phyloP scores from a whole-genome alignment of 148 eudicot genomes.

The Nepenthes gracilis region DNA sequence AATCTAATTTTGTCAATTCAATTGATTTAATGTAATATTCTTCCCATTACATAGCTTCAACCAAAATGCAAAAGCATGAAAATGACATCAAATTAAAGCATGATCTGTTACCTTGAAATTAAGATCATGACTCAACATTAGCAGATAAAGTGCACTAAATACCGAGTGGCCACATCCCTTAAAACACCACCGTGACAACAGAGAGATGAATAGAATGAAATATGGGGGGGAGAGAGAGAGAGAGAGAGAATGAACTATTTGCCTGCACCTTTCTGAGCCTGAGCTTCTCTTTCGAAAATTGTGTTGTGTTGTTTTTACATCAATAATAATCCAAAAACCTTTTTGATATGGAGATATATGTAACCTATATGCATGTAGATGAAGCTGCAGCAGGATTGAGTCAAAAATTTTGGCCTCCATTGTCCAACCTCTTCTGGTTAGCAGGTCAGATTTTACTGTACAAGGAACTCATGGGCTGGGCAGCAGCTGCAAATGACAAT shows the following conservation, averaged over 20 bases:
- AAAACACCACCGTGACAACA: not conserved
- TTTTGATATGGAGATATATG: too few relatives aligned
- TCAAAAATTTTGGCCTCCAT: not conserved
- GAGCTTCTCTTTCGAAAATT: too few relatives aligned
- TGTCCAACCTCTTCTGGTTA: slow-evolving; percentile 3
- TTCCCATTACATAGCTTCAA: too few relatives aligned
- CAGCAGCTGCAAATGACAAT: not conserved
- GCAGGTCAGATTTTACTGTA: slow-evolving; percentile 11
- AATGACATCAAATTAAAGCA: too few relatives aligned
- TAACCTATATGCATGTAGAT: too few relatives aligned
- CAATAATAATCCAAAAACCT: too few relatives aligned
- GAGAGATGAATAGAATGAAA: slow-evolving; percentile 5
- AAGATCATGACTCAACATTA: not conserved
- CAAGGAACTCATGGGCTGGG: not conserved
- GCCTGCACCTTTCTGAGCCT: too few relatives aligned
- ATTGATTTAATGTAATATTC: too few relatives aligned
- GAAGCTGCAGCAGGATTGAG: not conserved
- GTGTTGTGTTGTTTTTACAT: too few relatives aligned
- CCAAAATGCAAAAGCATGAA: too few relatives aligned
- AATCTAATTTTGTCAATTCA: too few relatives aligned
- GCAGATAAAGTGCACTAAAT: not conserved
- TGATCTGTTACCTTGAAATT: too few relatives aligned
- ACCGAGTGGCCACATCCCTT: not conserved
- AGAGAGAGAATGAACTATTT: slow-evolving; percentile 1
- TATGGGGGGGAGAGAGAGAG: slow-evolving; percentile 3